A percentile compares a stretch with the other conserved stretches of the same genome.
Conservation (phyloP, 2,329 filamentous ascomycete genomes). For the Lecanicillium sp. region DNA sequence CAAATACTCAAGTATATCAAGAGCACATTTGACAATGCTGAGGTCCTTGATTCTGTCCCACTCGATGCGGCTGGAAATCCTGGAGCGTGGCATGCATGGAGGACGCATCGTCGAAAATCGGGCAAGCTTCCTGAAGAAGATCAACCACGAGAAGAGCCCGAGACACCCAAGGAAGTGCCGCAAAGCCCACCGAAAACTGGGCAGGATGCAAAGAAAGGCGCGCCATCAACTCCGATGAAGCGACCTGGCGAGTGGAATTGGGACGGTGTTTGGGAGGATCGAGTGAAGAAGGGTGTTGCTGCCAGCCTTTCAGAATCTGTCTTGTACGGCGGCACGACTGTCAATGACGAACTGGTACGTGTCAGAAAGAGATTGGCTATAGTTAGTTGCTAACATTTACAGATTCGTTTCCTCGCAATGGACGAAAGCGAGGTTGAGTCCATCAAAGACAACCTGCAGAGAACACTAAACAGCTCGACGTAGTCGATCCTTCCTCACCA, state of each 20-base stretch:
- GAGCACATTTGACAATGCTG: conserved; percentile 70
- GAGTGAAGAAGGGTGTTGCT: conserved; percentile 71
- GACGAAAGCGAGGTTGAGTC: conserved; percentile 50
- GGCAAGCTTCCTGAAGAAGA: conserved; percentile 18
- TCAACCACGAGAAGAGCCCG: background rate
- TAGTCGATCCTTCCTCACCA: conserved; percentile 9
- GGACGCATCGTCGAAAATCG: conserved; percentile 48
- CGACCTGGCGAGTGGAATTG: conserved; percentile 88
- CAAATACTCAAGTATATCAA: conserved; percentile 74
- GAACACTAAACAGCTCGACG: conserved; percentile 33
- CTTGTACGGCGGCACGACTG: conserved; percentile 59
- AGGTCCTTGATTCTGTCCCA: conserved; percentile 69
- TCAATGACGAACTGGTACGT: conserved; percentile 64
- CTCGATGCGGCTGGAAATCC: conserved; percentile 79
- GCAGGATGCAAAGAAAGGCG: background rate
- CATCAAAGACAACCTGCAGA: conserved; percentile 49
- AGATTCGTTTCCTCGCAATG: conserved; percentile 62
- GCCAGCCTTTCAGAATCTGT: conserved; percentile 71
- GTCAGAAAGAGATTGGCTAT: background rate
- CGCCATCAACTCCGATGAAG: conserved; percentile 21
- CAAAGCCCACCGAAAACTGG: conserved; percentile 7
- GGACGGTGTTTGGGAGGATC: conserved; percentile 93
- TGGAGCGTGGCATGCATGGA: conserved; percentile 92
- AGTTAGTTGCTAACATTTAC: conserved; percentile 7
- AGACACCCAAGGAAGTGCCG: background rate